A percentile compares a stretch with the other conserved stretches of the same genome.
Evolutionary conservation across 495 filamentous ascomycete genomes (phyloP).

Genomic region (Chaetomium fimeti): DNA sequence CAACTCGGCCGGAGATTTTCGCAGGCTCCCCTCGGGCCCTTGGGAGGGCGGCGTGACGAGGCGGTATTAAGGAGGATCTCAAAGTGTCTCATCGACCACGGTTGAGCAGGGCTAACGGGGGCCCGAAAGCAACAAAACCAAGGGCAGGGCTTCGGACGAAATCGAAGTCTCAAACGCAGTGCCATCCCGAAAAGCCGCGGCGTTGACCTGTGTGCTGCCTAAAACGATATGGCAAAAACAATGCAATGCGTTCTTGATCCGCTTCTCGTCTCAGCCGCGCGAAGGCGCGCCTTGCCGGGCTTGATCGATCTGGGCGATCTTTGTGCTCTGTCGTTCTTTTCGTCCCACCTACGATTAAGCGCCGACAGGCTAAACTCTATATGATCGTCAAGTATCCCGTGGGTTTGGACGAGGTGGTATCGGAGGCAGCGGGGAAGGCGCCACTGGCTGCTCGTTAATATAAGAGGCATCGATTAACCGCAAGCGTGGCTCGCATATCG

Average conservation of each 20-base stretch:
- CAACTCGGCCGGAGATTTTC: not conserved
- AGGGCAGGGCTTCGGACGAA: constrained; percentile 18
- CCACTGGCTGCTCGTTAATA: not conserved
- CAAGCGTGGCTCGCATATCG: constrained; percentile 16
- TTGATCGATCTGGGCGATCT: not conserved
- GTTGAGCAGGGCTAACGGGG: not conserved
- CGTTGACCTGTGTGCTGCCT: constrained; percentile 4
- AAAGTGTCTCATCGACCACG: constrained; percentile 20
- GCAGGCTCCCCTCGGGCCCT: not conserved
- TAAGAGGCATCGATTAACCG: not conserved
- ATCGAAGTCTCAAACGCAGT: constrained; percentile 20
- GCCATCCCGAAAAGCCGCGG: constrained; percentile 17
- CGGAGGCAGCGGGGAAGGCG: not conserved
- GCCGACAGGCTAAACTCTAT: constrained; percentile 11
- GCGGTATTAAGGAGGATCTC: constrained; percentile 10
- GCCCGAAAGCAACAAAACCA: constrained; percentile 10
- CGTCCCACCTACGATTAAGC: not conserved
- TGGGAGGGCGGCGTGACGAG: not conserved
- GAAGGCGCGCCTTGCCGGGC: not conserved
- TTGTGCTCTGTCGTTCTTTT: not conserved
- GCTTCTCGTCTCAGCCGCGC: not conserved
- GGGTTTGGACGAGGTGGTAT: not conserved
- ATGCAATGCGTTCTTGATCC: not conserved
- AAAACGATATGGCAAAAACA: constrained; percentile 2
- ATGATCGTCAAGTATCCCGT: not conserved